These are phyloP conservation scores for Fusarium armeniacum DNA, from an alignment of 2,329 filamentous ascomycete genomes.

Conservation along the genomic window DNA sequence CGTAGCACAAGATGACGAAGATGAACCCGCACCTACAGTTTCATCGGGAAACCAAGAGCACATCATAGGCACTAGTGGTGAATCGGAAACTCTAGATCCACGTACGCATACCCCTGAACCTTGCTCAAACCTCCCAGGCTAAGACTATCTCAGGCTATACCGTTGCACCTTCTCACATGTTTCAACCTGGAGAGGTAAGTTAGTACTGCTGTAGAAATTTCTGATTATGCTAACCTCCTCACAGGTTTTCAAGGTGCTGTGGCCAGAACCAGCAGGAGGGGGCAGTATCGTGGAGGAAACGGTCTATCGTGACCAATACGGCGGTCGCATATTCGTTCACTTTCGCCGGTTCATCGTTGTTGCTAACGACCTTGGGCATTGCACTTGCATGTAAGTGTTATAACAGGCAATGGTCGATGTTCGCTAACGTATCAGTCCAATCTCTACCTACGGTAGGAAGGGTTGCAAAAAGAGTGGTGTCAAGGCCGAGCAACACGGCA, in stretches of 20 bases:
- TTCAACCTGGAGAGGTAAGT: slow-evolving; percentile 59
- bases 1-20: slow-evolving; percentile 39
- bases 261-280: slow-evolving; percentile 65
- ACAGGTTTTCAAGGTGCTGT: slow-evolving; percentile 69
- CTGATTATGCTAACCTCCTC: slow-evolving; percentile 1
- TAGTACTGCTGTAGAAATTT: background rate
- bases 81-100: slow-evolving; percentile 53
- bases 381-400: slow-evolving; percentile 67
- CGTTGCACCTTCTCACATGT: slow-evolving; percentile 56
- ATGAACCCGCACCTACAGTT: slow-evolving; percentile 48
- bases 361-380: slow-evolving; percentile 65
- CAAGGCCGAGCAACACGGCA: slow-evolving; percentile 67
- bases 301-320: slow-evolving; percentile 54
- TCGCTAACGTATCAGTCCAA: slow-evolving; percentile 59
- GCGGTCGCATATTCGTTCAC: slow-evolving; percentile 62
- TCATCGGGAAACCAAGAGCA: slow-evolving; percentile 32
- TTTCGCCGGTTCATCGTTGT: slow-evolving; percentile 70
- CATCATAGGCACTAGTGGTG: slow-evolving; percentile 38
- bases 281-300: slow-evolving; percentile 54
- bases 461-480: slow-evolving; percentile 68
- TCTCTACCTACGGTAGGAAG: slow-evolving; percentile 67
- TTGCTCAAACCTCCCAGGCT: slow-evolving; percentile 3
- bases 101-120: slow-evolving; percentile 49
- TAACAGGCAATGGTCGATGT: background rate
- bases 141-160: slow-evolving; percentile 55